Evolutionary conservation across 331 rosid species (phyloP), one percentile per base, ranked within the genome.

Genomic region (Malus hybrid): DNA sequence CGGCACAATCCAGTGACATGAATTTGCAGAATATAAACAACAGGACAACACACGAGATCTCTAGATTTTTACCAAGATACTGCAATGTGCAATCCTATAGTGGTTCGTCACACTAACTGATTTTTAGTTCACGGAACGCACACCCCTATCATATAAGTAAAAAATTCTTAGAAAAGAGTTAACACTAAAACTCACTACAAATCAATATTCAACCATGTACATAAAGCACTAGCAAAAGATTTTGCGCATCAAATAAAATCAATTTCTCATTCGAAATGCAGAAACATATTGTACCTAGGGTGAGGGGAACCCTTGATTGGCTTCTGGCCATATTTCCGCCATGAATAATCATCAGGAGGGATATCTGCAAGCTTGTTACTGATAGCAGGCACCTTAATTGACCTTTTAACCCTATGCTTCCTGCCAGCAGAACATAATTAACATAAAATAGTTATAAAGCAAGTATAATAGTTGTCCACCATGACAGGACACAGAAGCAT

Each of bases 301-400:
- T 95, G 99, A 72, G 99, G 99, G 66, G 99, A 95, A 46, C 99
- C 99, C 90, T 95, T 95, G 87, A 95, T 95, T 63, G 99, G 99
- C 86, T 95, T 95, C 89, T 95, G 99, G 68, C 99, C 99, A 2
- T 95, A 95, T 79, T 95, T 95, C 90, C 99, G 91, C 99, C 99
- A 95, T 39, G 99, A 95, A 80, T 86, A 95, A 86, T 95, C 98
- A 88, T 95, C 99, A 5, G 98, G 93, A 70, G 99, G 99, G 32
- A 95, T 95, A 82, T 95, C 99, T 4, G 99, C 98, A 71, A 95
- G 97, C 76, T 95, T 95, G 93, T 89, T 90, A 84, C 99, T 95
- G 48, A 95, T 90, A 42, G 99, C 99, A 75, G 99, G 97, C 68
- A 95, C 99, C 86, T 92, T 95, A 66, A 95, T 92, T n/a, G 97